These are phyloP conservation scores for Fusarium acutatum DNA, from an alignment of 2,329 filamentous ascomycete species.

Conservation along the genomic window DNA sequence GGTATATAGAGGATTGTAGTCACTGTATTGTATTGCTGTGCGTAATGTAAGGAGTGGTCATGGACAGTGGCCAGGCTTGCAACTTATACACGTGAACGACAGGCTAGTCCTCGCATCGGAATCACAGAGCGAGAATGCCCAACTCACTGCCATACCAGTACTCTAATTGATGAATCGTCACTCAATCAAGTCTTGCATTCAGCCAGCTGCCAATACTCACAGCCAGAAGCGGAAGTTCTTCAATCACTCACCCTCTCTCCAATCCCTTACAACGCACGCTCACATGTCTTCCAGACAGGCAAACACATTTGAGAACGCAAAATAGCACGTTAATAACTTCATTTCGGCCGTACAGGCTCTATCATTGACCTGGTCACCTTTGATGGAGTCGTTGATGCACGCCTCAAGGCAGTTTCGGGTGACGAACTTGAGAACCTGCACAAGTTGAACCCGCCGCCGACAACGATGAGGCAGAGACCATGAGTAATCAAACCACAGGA, in stretches of 20 bases:
- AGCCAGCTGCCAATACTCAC: neutral
- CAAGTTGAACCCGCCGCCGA: fast-evolving
- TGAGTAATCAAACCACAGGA: neutral
- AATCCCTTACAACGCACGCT: too few species aligned
- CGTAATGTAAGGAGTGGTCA: neutral
- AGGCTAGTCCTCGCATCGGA: fast-evolving
- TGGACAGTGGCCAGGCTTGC: too few species aligned
- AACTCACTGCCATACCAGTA: neutral
- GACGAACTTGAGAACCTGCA: neutral
- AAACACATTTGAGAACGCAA: neutral
- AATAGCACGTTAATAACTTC: fast-evolving
- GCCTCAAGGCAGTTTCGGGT: neutral
- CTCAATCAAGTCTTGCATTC: fast-evolving
- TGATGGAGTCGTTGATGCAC: neutral
- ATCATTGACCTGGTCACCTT: neutral
- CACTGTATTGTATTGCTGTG: neutral
- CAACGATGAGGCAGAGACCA: neutral
- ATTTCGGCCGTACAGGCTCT: neutral
- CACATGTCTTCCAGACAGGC: neutral
- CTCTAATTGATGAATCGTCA: fast-evolving
- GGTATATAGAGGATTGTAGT: neutral
- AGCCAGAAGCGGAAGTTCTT: neutral
- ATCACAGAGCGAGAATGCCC: neutral
- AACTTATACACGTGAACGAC: neutral
- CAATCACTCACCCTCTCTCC: neutral